Percentiles rank a stretch among this genome's conserved stretches.
Conservation (phyloP, 306 rosid species). For the Abrus precatorius region DNA sequence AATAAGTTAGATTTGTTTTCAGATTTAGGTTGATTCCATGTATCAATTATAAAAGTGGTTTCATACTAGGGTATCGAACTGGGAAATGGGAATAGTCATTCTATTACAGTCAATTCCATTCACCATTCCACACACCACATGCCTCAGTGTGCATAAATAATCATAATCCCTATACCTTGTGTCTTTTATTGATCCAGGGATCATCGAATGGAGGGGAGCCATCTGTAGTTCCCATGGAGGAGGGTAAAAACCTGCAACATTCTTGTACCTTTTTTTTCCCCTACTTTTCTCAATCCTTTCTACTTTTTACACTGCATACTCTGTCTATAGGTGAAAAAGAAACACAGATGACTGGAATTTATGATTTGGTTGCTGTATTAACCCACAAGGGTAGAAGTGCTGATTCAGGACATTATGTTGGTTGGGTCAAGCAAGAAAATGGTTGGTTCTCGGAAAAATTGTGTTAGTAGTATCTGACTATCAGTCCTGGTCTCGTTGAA, state of each 20-base stretch:
- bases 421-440: constrained; percentile 99
- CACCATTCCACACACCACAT: constrained; percentile 1
- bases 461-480: constrained; percentile 32
- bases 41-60: neutral
- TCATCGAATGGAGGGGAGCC: constrained; percentile 81
- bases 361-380: constrained; percentile 96
- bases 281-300: constrained; percentile 17
- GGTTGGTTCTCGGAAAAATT: constrained; percentile 67
- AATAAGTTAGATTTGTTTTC: neutral
- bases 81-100: constrained; percentile 25
- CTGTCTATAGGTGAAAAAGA: constrained; percentile 64
- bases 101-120: neutral
- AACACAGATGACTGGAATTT: constrained; percentile 86
- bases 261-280: neutral
- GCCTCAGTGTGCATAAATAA: neutral
- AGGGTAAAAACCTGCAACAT: constrained; percentile 61
- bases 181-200: constrained; percentile 67
- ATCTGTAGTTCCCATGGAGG: constrained; percentile 69
- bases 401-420: constrained; percentile 97
- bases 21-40: neutral
- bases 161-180: constrained; percentile 1
- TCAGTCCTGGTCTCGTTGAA: constrained; percentile 7
- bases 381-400: constrained; percentile 99
- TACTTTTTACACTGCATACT: constrained; percentile 43
- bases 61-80: neutral